Percentiles rank a stretch among this genome's conserved stretches.
These are phyloP conservation scores for Penicillium canescens DNA, from an alignment of 495 filamentous ascomycete species.

Conservation along the genomic window DNA sequence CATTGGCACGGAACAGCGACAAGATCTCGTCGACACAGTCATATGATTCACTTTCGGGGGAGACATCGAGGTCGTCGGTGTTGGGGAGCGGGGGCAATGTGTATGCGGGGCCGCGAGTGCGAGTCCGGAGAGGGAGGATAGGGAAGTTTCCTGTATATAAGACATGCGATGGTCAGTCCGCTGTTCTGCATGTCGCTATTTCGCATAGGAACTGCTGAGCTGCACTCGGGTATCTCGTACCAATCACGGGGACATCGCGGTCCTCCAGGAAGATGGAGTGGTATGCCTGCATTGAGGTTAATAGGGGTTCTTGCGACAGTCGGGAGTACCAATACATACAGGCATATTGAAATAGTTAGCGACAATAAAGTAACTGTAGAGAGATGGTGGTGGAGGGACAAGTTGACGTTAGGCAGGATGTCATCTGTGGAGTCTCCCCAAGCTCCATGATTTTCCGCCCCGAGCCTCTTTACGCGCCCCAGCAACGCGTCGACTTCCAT, in stretches of 20 bases:
- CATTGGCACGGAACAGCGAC: slow-evolving; percentile 93
- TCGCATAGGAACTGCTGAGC: slow-evolving; percentile 3
- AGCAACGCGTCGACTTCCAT: slow-evolving; percentile 34
- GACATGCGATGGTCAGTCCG: slow-evolving; percentile 13
- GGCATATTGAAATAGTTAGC: slow-evolving; percentile 45
- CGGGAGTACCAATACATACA: slow-evolving; percentile 28
- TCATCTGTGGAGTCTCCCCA: slow-evolving; percentile 34
- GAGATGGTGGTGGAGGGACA: slow-evolving; percentile 13
- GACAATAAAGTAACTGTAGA: slow-evolving; percentile 13
- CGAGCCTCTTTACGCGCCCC: slow-evolving; percentile 48
- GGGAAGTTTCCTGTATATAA: slow-evolving; percentile 76
- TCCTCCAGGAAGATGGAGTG: slow-evolving; percentile 91
- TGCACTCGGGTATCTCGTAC: slow-evolving; percentile 38
- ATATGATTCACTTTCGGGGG: slow-evolving; percentile 84
- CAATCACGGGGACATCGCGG: slow-evolving; percentile 65
- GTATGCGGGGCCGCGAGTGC: slow-evolving; percentile 88
- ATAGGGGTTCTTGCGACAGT: neutral
- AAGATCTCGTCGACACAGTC: slow-evolving; percentile 94
- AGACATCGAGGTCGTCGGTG: slow-evolving; percentile 68
- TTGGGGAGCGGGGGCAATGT: slow-evolving; percentile 72
- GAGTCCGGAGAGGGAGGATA: slow-evolving; percentile 88
- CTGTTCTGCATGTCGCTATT: neutral
- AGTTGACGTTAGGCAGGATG: slow-evolving; percentile 35
- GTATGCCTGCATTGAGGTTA: slow-evolving; percentile 65
- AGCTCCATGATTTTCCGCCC: slow-evolving; percentile 44